Base-by-base conservation (phyloP, 2,329 filamentous ascomycete species). In the Botrytis galanthina region DNA sequence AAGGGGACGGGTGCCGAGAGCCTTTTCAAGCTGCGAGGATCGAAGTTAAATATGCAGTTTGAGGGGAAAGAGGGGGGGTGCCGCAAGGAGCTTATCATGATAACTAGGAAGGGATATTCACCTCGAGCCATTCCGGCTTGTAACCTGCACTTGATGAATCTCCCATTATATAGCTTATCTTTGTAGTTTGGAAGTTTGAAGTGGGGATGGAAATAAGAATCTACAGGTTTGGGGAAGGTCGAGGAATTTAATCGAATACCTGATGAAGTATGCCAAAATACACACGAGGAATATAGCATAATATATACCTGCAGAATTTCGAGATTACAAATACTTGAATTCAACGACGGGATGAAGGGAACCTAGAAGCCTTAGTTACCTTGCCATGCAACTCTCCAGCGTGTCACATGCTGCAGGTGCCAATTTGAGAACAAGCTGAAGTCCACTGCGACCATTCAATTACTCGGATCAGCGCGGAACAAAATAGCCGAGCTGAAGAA, bases 91-190 rank as follows among this genome's bases (percentile, higher is more conserved):
- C 20, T 68, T 46, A 39, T 39, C 39, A 26, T 64, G 16, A 9
- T 12, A 18, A 8, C 18, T 20, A 44, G 26, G 4, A 35, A 37
- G 4, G 37, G 35, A 22, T n/a, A 32, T 26, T 59, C 74, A 78
- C 78, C 72, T 78, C 75, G 48, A 78, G 78, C 78, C 77, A 78
- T 60, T 75, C 74, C 44, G 73, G 71, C 2, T 73, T 70, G 54
- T 78, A 79, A 12, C 73, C 74, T 61, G 75, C 76, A 42, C 66
- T 73, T 20, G 62, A 61, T 67, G 69, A 26, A 60, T 48, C 14
- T 67, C 46, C 46, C 70, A 72, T 72, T 42, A 14, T 10, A 18
- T 29, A 2, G 16, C 12, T 39, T 68, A 14, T 29, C 26, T 54
- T 20, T 46, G 20, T 51, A 37, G 22, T 26, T 37, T 26, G 10